A percentile compares a stretch with the other conserved stretches of the same genome.
phyloP scores from a whole-genome alignment of 305 asterid species.

The Rubia tinctorum region DNA sequence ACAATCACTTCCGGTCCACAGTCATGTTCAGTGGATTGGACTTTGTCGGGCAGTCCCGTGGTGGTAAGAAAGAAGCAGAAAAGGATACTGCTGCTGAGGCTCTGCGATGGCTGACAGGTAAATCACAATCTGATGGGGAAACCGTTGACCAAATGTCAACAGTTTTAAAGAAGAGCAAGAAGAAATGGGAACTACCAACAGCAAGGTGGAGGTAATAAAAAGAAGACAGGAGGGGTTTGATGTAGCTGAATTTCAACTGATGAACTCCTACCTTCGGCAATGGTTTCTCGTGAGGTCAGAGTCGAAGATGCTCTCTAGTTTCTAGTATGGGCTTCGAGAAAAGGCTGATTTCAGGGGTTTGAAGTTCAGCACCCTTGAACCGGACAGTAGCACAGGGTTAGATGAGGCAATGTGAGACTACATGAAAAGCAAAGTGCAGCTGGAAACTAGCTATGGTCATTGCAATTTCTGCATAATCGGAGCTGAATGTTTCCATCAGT shows the following conservation, averaged over 20 bases:
- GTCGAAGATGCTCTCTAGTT: not conserved
- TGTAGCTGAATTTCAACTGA: not conserved
- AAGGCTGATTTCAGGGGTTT: not conserved
- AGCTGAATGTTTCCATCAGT: not conserved
- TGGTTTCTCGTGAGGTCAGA: not conserved
- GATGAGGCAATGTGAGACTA: not conserved
- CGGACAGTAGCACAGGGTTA: not conserved
- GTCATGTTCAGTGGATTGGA: constrained; percentile 69
- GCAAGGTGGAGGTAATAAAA: constrained; percentile 57
- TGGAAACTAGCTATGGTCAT: not conserved
- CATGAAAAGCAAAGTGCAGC: not conserved
- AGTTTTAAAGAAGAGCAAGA: constrained; percentile 64
- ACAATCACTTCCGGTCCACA: constrained; percentile 64
- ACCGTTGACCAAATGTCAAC: constrained; percentile 59
- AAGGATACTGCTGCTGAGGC: constrained; percentile 91
- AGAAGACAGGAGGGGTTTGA: not conserved
- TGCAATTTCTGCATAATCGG: too few species aligned
- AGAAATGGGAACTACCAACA: constrained; percentile 34
- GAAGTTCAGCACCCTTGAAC: not conserved
- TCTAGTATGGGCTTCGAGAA: too few species aligned
- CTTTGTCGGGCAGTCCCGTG: constrained; percentile 63
- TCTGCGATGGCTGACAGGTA: constrained; percentile 74
- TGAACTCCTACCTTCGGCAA: not conserved
- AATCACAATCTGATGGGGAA: constrained; percentile 49
- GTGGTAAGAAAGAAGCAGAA: constrained; percentile 84